A percentile compares a stretch with the other conserved stretches of the same genome.
phyloP scores from a whole-genome alignment of 129 eudicot genomes.

The Flaveria brownii region DNA sequence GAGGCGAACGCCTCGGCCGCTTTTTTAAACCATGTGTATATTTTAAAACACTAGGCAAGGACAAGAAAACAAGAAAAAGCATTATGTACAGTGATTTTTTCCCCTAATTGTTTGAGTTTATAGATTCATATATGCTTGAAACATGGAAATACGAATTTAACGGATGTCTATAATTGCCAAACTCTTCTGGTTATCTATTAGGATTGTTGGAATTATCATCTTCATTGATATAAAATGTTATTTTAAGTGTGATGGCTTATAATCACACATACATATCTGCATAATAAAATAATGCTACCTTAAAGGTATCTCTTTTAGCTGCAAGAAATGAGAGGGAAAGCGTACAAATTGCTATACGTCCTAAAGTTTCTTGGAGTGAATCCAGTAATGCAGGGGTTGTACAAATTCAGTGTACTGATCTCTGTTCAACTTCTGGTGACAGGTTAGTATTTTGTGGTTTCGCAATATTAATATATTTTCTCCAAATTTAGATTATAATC shows the following conservation, averaged over 20 bases:
- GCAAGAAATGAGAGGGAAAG: conserved; percentile 99
- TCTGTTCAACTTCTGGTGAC: conserved; percentile 75
- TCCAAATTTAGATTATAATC: conserved; percentile 2
- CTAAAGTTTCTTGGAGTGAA: conserved; percentile 90
- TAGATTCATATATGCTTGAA: conserved; percentile 13
- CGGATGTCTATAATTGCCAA: neutral
- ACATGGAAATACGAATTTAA: conserved; percentile 14
- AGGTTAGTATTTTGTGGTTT: conserved; percentile 52
- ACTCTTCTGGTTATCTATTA: neutral
- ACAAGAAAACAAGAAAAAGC: neutral
- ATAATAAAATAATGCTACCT: conserved; percentile 23
- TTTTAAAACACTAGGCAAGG: neutral
- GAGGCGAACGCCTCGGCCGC: too few relatives aligned
- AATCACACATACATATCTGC: neutral
- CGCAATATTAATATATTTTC: neutral
- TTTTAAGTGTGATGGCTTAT: neutral
- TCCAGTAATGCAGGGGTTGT: conserved; percentile 76
- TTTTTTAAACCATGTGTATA: too few relatives aligned
- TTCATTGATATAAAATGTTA: neutral
- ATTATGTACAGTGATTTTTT: neutral
- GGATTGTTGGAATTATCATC: neutral
- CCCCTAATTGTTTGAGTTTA: neutral
- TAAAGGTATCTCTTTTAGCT: conserved; percentile 87
- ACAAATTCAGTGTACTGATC: conserved; percentile 83
- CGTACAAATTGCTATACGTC: conserved; percentile 93